Conservation (phyloP, 768 basidiomycete genomes). For the Trametes elegans region DNA sequence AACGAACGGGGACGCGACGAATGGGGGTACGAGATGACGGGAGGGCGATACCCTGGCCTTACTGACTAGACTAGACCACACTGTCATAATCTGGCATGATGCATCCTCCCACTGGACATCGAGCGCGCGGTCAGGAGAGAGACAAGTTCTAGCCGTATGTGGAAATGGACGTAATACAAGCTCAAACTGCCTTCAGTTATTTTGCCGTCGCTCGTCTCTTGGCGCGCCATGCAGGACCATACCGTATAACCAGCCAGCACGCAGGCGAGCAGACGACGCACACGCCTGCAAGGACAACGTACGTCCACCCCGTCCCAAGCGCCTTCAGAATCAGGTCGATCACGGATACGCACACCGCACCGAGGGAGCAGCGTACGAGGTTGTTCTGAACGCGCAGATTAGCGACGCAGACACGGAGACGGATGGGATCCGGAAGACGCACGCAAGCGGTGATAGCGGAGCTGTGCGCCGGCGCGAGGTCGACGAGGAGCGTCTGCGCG, state of each 20-base stretch:
- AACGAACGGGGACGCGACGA: too few relatives aligned
- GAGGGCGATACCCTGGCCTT: too few relatives aligned
- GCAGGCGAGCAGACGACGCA: slow-evolving; percentile 47
- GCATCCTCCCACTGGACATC: too few relatives aligned
- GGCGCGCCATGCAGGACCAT: slow-evolving; percentile 54
- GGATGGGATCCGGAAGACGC: slow-evolving; percentile 29
- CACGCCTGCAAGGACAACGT: slow-evolving; percentile 55
- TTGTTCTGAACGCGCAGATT: slow-evolving; percentile 69
- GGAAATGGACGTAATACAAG: too few relatives aligned
- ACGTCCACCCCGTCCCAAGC: slow-evolving; percentile 70
- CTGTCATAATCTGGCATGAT: too few relatives aligned
- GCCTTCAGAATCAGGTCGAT: slow-evolving; percentile 60
- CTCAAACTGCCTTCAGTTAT: too few relatives aligned
- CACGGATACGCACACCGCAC: slow-evolving; percentile 61
- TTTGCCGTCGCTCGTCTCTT: slow-evolving; percentile 9
- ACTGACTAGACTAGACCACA: too few relatives aligned
- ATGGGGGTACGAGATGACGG: too few relatives aligned
- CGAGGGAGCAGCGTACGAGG: slow-evolving; percentile 60
- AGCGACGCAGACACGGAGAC: neutral
- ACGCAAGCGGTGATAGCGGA: slow-evolving; percentile 75
- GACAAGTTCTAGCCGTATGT: too few relatives aligned
- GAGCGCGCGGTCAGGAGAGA: too few relatives aligned
- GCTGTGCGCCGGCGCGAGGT: slow-evolving; percentile 58
- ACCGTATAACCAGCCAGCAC: slow-evolving; percentile 45
- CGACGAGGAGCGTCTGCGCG: slow-evolving; percentile 61